phyloP scores from a whole-genome alignment of 192 early-diverging fungal genomes.

The Gigaspora rosea region DNA sequence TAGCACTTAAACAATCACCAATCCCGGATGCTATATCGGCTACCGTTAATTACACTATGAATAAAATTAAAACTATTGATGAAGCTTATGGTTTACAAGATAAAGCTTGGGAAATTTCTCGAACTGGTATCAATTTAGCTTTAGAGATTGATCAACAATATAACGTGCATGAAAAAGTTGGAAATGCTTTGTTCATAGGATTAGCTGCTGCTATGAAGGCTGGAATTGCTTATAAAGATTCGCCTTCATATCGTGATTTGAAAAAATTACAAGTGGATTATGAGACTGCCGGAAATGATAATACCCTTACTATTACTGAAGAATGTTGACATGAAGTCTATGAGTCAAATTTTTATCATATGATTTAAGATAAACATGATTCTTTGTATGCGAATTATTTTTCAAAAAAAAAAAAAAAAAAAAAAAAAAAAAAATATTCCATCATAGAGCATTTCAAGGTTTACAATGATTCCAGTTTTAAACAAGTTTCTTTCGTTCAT shows the following conservation, averaged over 20 bases:
- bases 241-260: conserved; percentile 41
- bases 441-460: no score
- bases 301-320: no score
- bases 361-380: no score
- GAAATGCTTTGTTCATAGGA: conserved; percentile 45
- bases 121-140: conserved; percentile 48
- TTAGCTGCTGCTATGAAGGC: conserved; percentile 54
- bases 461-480: no score
- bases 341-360: no score
- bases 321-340: no score
- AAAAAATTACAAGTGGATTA: neutral
- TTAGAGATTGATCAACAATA: conserved; percentile 57
- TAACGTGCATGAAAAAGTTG: conserved; percentile 54
- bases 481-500: no score
- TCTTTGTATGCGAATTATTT: no score
- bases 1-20: conserved; percentile 58
- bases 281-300: no score
- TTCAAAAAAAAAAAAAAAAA: no score
- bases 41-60: conserved; percentile 38
- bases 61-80: conserved; percentile 46
- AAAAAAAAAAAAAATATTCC: no score
- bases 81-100: conserved; percentile 50
- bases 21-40: conserved; percentile 52
- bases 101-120: conserved; percentile 52
- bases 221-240: conserved; percentile 52